These are phyloP conservation scores for Selaginella moellendorffii DNA, from an alignment of 75 land plant genomes.

Conservation along the genomic window DNA sequence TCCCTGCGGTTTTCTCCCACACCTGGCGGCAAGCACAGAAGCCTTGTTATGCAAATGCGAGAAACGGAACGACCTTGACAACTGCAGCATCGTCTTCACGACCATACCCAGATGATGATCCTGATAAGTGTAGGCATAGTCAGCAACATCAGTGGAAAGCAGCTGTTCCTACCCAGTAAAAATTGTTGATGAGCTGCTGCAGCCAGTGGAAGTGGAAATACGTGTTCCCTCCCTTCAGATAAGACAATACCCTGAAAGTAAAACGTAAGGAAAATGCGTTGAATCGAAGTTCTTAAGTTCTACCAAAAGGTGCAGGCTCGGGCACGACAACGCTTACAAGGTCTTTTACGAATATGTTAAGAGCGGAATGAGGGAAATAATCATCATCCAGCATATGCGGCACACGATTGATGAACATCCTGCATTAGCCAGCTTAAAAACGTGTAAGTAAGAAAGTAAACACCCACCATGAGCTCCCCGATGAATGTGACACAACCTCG, in stretches of 20 bases:
- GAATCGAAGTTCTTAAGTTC: not conserved
- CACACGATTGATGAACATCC: constrained; percentile 55
- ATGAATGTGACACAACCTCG: constrained; percentile 89
- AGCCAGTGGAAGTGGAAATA: constrained; percentile 75
- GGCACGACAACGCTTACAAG: constrained; percentile 42
- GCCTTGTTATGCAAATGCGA: not conserved
- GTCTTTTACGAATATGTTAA: constrained; percentile 95
- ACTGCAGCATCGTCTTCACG: constrained; percentile 83
- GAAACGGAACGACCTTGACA: too few relatives aligned
- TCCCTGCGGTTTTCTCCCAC: not conserved
- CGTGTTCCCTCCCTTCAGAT: constrained; percentile 52
- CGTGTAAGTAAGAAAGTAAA: not conserved
- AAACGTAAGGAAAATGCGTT: not conserved
- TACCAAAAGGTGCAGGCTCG: too few relatives aligned
- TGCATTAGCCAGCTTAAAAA: constrained; percentile 16
- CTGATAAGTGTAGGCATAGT: constrained; percentile 22
- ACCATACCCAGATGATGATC: constrained; percentile 91
- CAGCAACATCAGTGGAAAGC: not conserved
- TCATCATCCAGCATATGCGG: constrained; percentile 54
- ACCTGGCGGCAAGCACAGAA: not conserved
- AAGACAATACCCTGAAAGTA: constrained; percentile 40
- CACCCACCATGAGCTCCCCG: constrained; percentile 83
- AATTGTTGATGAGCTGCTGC: constrained; percentile 72
- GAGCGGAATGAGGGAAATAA: constrained; percentile 55
- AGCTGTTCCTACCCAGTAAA: constrained; percentile 55